Percentiles rank a stretch among this genome's conserved stretches.
These are phyloP conservation scores for Pleurotus djamor DNA, from an alignment of 768 basidiomycete genomes.

Conservation along the genomic window DNA sequence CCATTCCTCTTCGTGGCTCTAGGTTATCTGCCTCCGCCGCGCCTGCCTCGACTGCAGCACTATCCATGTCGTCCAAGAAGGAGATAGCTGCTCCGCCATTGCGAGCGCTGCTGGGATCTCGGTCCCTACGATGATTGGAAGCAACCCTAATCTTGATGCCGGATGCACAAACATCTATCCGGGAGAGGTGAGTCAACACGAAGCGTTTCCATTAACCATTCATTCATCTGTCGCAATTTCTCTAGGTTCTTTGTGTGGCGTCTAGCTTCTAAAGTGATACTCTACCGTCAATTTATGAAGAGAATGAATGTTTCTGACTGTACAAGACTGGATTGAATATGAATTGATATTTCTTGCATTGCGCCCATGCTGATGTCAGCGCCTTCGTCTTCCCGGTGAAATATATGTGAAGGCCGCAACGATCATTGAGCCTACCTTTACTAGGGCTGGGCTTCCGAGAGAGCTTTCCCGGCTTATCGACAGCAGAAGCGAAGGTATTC, in stretches of 20 bases:
- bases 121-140: slow-evolving; percentile 42
- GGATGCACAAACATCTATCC: slow-evolving; percentile 55
- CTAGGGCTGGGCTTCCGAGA: too few relatives aligned
- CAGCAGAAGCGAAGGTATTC: too few relatives aligned
- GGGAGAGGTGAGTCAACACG: slow-evolving; percentile 44
- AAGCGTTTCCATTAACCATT: neutral
- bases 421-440: too few relatives aligned
- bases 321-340: too few relatives aligned
- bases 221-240: neutral
- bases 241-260: neutral
- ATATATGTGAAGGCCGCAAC: too few relatives aligned
- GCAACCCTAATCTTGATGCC: slow-evolving; percentile 64
- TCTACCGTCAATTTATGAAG: too few relatives aligned
- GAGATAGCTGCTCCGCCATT: slow-evolving; percentile 51
- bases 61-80: slow-evolving; percentile 41
- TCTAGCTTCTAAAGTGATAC: neutral
- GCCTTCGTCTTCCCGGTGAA: too few relatives aligned
- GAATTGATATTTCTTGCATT: too few relatives aligned
- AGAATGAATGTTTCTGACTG: too few relatives aligned
- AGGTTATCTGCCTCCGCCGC: slow-evolving; percentile 57
- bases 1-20: neutral
- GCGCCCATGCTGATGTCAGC: too few relatives aligned
- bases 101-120: slow-evolving; percentile 37
- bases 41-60: slow-evolving; percentile 53
- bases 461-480: too few relatives aligned